These are phyloP conservation scores for Ophiobolus disseminans DNA, from an alignment of 2,329 filamentous ascomycete species.

Conservation along the genomic window DNA sequence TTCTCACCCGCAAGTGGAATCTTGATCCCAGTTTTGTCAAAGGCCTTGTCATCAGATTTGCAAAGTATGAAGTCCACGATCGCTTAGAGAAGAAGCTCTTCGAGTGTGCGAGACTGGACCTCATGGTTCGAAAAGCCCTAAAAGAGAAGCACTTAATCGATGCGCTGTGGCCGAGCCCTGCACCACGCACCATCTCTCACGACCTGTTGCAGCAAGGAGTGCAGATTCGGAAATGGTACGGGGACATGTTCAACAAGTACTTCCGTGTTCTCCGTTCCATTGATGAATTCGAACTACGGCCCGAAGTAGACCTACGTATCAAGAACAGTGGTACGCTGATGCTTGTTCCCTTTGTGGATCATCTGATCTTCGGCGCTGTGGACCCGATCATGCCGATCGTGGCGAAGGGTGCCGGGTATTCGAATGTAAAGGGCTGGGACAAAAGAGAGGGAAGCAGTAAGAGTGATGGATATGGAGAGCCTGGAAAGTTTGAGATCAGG, in stretches of 20 bases:
- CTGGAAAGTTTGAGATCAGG: slow-evolving; percentile 41
- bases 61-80: slow-evolving; percentile 45
- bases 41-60: slow-evolving; percentile 43
- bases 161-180: slow-evolving; percentile 43
- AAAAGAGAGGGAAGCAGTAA: slow-evolving; percentile 18
- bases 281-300: slow-evolving; percentile 39
- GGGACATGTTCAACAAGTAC: slow-evolving; percentile 49
- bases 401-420: slow-evolving; percentile 39
- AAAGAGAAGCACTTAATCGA: slow-evolving; percentile 49
- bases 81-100: slow-evolving; percentile 47
- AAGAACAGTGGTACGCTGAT: slow-evolving; percentile 43
- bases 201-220: slow-evolving; percentile 43
- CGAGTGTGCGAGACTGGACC: slow-evolving; percentile 40
- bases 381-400: slow-evolving; percentile 46
- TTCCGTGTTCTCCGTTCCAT: slow-evolving; percentile 39
- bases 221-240: slow-evolving; percentile 45
- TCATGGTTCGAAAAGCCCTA: slow-evolving; percentile 47
- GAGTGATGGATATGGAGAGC: slow-evolving; percentile 33
- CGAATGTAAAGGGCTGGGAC: slow-evolving; percentile 29
- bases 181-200: slow-evolving; percentile 31
- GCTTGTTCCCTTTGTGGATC: slow-evolving; percentile 44
- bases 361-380: slow-evolving; percentile 41
- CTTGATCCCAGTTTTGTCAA: slow-evolving; percentile 41
- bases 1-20: slow-evolving; percentile 39
- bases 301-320: slow-evolving; percentile 41